Conservation (phyloP, 768 basidiomycete genomes). For the Termitomyces sp. region DNA sequence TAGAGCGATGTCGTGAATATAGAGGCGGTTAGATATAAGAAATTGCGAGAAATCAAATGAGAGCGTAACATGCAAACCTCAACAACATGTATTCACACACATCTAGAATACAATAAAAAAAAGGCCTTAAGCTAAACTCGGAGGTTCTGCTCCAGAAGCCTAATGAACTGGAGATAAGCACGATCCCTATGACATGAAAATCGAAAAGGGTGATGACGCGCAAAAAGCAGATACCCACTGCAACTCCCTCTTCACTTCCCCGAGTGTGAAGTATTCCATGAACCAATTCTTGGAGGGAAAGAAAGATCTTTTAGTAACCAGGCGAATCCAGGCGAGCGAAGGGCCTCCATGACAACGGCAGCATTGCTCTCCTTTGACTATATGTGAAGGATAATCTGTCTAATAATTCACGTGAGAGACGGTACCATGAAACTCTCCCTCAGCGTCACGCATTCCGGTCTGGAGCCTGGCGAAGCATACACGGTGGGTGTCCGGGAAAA, state of each 20-base stretch:
- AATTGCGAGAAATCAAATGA: constrained; percentile 15
- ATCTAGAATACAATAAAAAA: constrained; percentile 8
- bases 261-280: constrained; percentile 30
- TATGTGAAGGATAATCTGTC: too few relatives aligned
- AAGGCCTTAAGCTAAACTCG: constrained; percentile 75
- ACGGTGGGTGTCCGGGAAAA: too few relatives aligned
- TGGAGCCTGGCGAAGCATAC: too few relatives aligned
- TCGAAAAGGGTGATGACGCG: constrained; percentile 1
- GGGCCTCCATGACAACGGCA: too few relatives aligned
- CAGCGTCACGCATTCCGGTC: too few relatives aligned
- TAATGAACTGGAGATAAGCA: constrained; percentile 92
- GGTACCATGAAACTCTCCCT: too few relatives aligned
- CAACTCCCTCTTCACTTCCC: constrained; percentile 18
- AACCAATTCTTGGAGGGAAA: constrained; percentile 89
- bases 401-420: too few relatives aligned
- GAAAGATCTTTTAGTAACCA: too few relatives aligned
- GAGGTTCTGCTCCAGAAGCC: constrained; percentile 79
- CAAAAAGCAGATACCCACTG: constrained; percentile 48
- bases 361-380: too few relatives aligned
- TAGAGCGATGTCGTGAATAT: constrained; percentile 73
- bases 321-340: too few relatives aligned
- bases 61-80: neutral
- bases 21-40: constrained; percentile 38
- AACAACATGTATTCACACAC: constrained; percentile 8
- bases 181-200: constrained; percentile 58